Percentiles rank a stretch among this genome's conserved stretches.
Conservation (phyloP, 495 filamentous ascomycete genomes). For the Pseudomonodictys pantanalensis region DNA sequence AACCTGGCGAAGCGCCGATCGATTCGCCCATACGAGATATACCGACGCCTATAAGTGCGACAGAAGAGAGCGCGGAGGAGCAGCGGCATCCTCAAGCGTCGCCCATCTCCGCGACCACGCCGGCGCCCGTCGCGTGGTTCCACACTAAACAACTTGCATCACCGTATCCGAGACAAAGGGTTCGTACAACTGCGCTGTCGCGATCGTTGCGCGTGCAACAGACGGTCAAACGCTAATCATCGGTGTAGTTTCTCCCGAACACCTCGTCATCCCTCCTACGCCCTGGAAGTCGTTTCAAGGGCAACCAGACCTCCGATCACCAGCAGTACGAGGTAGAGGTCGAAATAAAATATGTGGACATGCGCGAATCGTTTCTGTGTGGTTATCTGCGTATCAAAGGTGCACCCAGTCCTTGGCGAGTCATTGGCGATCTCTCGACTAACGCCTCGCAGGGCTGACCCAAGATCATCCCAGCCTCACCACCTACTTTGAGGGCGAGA, state of each 20-base stretch:
- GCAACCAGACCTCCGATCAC: conserved; percentile 86
- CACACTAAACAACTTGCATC: conserved; percentile 18
- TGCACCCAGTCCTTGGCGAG: conserved; percentile 43
- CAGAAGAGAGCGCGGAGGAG: conserved; percentile 34
- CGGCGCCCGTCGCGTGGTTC: conserved; percentile 17
- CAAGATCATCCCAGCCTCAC: conserved; percentile 94
- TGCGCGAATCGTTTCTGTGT: conserved; percentile 90
- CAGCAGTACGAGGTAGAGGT: conserved; percentile 94
- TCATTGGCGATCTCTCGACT: conserved; percentile 13
- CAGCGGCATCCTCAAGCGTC: conserved; percentile 24
- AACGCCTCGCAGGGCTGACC: conserved; percentile 68
- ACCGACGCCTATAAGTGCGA: conserved; percentile 36
- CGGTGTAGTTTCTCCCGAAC: conserved; percentile 54
- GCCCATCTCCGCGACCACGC: conserved; percentile 19
- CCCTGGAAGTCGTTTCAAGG: conserved; percentile 81
- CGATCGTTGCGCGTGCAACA: not conserved
- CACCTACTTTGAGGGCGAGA: conserved; percentile 98
- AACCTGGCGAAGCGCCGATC: conserved; percentile 28
- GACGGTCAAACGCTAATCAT: conserved; percentile 23
- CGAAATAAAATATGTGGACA: conserved; percentile 93
- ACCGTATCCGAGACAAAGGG: conserved; percentile 29
- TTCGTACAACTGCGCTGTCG: conserved; percentile 13
- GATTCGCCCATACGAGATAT: conserved; percentile 36
- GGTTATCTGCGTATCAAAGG: conserved; percentile 97
- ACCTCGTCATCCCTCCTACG: conserved; percentile 79